Evolutionary conservation across 177 flowering plant genomes (phyloP).

Genomic region (Tripterygium wilfordii): DNA sequence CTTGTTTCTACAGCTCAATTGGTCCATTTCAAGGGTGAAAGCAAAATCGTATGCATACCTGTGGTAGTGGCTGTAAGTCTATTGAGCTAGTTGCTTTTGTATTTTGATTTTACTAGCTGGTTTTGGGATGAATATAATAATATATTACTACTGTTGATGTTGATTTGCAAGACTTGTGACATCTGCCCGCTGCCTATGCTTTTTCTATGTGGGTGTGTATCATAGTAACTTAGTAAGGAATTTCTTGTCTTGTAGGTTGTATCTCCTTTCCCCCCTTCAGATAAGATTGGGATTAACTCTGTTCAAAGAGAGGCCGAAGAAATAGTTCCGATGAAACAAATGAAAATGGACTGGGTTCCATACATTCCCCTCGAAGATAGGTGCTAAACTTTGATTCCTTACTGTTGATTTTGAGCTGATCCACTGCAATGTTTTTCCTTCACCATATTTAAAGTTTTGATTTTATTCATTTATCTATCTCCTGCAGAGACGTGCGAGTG

Average conservation of each 20-base stretch:
- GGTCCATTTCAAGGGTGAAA: slow-evolving; percentile 49
- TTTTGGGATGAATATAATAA: background rate
- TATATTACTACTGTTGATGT: no score
- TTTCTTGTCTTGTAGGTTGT: no score
- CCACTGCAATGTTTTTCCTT: no score
- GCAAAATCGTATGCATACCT: slow-evolving; percentile 55
- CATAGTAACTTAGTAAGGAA: no score
- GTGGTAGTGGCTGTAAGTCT: slow-evolving; percentile 91
- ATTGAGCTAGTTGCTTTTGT: background rate
- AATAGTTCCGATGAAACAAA: slow-evolving; percentile 71
- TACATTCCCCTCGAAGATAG: slow-evolving; percentile 84
- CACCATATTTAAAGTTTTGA: no score
- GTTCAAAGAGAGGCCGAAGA: slow-evolving; percentile 90
- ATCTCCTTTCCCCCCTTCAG: slow-evolving; percentile 92
- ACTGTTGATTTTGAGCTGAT: no score
- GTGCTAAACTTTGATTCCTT: slow-evolving; percentile 20
- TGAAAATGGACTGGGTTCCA: slow-evolving; percentile 99
- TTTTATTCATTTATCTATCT: no score
- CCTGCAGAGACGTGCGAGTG: slow-evolving; percentile 64
- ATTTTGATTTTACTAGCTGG: background rate
- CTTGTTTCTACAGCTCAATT: slow-evolving; percentile 86
- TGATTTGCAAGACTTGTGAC: no score
- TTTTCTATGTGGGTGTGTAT: no score
- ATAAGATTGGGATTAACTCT: slow-evolving; percentile 92
- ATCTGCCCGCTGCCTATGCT: no score